Conservation (phyloP, 116 monocot species). For the Cymodocea nodosa region DNA sequence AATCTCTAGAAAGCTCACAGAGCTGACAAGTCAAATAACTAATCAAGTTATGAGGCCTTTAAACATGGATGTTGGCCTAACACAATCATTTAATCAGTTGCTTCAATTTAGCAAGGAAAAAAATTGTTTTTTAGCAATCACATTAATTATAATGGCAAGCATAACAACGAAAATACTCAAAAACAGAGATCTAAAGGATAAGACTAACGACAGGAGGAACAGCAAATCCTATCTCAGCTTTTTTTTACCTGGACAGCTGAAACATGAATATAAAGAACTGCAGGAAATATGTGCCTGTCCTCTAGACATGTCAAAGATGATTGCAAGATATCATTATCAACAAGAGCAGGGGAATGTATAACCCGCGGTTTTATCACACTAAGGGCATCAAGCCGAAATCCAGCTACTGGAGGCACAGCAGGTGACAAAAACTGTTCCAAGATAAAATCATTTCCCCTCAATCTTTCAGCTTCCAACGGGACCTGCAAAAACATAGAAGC, state of each 20-base stretch:
- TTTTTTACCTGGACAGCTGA: conserved; percentile 63
- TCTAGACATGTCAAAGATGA: conserved; percentile 66
- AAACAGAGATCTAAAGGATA: too few relatives aligned
- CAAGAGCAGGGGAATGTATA: conserved; percentile 62
- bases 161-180: too few relatives aligned
- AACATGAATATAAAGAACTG: conserved; percentile 78
- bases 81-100: too few relatives aligned
- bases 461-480: conserved; percentile 73
- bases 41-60: too few relatives aligned
- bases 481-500: conserved; percentile 30
- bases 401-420: conserved; percentile 54
- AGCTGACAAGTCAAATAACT: too few relatives aligned
- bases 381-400: conserved; percentile 89
- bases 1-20: too few relatives aligned
- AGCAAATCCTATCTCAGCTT: background rate
- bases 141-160: too few relatives aligned
- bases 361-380: conserved; percentile 73
- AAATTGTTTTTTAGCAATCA: too few relatives aligned
- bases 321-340: conserved; percentile 44
- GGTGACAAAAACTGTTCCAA: conserved; percentile 67
- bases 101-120: too few relatives aligned
- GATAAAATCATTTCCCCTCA: conserved; percentile 65
- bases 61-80: too few relatives aligned
- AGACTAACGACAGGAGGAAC: too few relatives aligned
- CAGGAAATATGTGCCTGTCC: conserved; percentile 63